These are phyloP conservation scores for Stagonosporopsis cucurbitacearum DNA, from an alignment of 2,329 filamentous ascomycete genomes.

Conservation along the genomic window DNA sequence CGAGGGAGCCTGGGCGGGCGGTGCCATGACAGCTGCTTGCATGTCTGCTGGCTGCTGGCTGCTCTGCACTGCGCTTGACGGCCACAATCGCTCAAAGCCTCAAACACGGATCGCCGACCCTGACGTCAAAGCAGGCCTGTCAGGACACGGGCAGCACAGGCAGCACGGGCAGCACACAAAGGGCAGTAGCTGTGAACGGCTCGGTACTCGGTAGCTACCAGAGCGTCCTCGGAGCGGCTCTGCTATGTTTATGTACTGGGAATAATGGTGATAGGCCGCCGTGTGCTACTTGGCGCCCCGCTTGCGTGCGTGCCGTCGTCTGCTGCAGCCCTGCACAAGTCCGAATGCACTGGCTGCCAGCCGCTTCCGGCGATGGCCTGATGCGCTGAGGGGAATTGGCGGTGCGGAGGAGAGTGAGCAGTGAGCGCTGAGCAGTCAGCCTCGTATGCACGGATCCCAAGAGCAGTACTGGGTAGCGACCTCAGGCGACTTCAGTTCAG, in stretches of 20 bases:
- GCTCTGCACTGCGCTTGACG: conserved; percentile 28
- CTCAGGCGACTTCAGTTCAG: not conserved
- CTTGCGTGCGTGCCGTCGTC: conserved; percentile 27
- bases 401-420: conserved; percentile 29
- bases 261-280: conserved; percentile 17
- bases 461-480: not conserved
- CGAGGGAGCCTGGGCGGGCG: conserved; percentile 30
- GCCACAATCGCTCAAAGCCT: conserved; percentile 31
- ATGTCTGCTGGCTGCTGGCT: conserved; percentile 26
- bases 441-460: not conserved
- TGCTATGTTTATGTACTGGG: conserved; percentile 30
- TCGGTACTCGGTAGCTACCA: conserved; percentile 1
- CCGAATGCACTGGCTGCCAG: conserved; percentile 25
- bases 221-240: conserved; percentile 14
- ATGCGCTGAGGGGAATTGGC: conserved; percentile 21
- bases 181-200: conserved; percentile 19
- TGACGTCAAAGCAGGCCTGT: conserved; percentile 35
- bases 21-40: conserved; percentile 37
- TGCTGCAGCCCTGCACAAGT: conserved; percentile 29
- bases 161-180: conserved; percentile 25
- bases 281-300: conserved; percentile 34
- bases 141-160: conserved; percentile 27
- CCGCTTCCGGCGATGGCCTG: conserved; percentile 40
- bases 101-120: conserved; percentile 35
- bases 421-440: conserved; percentile 20